A percentile compares a stretch with the other conserved stretches of the same genome.
Conservation (phyloP, 73 alveolate genomes). For the Tetrahymena borealis region DNA sequence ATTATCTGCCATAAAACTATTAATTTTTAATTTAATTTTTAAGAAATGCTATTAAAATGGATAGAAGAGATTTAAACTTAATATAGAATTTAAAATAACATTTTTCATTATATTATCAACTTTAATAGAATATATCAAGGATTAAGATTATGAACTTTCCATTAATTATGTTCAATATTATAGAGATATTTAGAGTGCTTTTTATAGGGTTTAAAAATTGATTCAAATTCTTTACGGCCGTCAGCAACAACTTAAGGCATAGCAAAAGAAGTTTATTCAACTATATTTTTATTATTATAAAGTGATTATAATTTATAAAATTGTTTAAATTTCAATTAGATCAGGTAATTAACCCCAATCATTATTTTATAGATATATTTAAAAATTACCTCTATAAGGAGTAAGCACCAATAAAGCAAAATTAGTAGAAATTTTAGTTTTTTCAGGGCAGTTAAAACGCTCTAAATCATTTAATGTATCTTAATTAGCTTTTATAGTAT, state of each 20-base stretch:
- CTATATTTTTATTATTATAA: neutral
- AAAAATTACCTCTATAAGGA: neutral
- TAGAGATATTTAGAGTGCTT: neutral
- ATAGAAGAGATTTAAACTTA: too few relatives aligned
- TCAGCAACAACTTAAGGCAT: slow-evolving; percentile 40
- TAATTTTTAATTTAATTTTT: too few relatives aligned
- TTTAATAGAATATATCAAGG: neutral
- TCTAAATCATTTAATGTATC: neutral
- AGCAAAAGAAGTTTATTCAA: neutral
- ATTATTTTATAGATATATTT: neutral
- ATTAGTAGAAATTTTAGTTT: neutral
- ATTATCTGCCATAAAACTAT: too few relatives aligned
- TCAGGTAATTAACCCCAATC: too few relatives aligned
- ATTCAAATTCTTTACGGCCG: slow-evolving; percentile 25
- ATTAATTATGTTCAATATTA: neutral
- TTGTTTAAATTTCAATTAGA: too few relatives aligned
- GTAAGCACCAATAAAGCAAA: neutral
- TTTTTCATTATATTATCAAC: neutral
- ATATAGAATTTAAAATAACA: too few relatives aligned
- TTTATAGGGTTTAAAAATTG: slow-evolving; percentile 32
- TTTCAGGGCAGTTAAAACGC: neutral
- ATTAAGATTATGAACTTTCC: neutral
- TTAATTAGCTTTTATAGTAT: neutral
- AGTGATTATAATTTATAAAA: too few relatives aligned
- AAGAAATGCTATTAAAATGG: too few relatives aligned